Percentiles rank a stretch among this genome's conserved stretches.
These are phyloP conservation scores for Lonicera japonica DNA, from an alignment of 129 eudicot genomes.

Conservation along the genomic window DNA sequence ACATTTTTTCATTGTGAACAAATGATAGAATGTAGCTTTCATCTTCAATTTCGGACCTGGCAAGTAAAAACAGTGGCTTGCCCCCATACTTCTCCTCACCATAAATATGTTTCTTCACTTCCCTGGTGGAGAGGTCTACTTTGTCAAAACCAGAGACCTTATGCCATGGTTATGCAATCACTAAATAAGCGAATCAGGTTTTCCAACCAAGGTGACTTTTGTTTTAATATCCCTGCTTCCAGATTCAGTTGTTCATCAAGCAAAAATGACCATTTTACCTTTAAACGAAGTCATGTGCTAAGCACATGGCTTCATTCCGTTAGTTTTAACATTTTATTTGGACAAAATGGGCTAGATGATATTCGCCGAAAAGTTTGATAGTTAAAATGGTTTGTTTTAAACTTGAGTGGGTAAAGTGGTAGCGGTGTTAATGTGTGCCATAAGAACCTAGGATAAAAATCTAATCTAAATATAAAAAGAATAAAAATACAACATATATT, in stretches of 20 bases:
- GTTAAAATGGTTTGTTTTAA: too few relatives aligned
- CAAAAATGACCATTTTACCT: too few relatives aligned
- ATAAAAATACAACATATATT: too few relatives aligned
- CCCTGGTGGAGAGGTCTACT: constrained; percentile 35
- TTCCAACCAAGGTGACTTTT: constrained; percentile 39
- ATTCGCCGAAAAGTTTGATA: too few relatives aligned
- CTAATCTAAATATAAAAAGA: too few relatives aligned
- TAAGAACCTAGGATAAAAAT: too few relatives aligned
- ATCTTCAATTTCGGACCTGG: constrained; percentile 24
- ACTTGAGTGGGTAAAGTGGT: too few relatives aligned
- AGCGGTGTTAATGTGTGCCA: too few relatives aligned
- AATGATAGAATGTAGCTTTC: constrained; percentile 42
- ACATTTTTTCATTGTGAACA: constrained; percentile 50
- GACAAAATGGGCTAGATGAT: too few relatives aligned
- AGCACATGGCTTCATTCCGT: too few relatives aligned
- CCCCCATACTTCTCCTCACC: constrained; percentile 43
- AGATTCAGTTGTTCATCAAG: constrained; percentile 40
- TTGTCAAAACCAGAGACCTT: constrained; percentile 59
- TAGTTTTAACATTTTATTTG: too few relatives aligned
- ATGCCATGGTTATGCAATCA: constrained; percentile 64
- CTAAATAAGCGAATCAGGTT: constrained; percentile 42
- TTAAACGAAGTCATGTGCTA: too few relatives aligned
- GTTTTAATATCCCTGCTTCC: constrained; percentile 66
- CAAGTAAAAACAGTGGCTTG: constrained; percentile 47
- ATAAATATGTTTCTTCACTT: constrained; percentile 29